A percentile compares a stretch with the other conserved stretches of the same genome.
phyloP scores from a whole-genome alignment of 2,329 filamentous ascomycete species.

The Aureobasidium uvarum region DNA sequence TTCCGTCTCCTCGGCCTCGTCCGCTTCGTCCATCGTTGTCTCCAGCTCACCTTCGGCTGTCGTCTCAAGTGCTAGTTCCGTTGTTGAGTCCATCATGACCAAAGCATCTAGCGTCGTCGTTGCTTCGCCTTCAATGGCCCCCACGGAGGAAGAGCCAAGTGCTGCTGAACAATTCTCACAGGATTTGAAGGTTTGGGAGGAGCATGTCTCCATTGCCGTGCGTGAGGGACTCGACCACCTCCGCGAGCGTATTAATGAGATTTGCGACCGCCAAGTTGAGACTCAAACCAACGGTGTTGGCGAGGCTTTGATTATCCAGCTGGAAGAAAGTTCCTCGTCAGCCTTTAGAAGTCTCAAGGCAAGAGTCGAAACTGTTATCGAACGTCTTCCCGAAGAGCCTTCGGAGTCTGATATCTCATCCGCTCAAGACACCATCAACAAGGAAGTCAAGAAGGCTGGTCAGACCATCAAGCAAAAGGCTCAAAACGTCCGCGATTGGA shows the following conservation, averaged over 20 bases:
- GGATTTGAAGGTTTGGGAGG: conserved; percentile 82
- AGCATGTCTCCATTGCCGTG: conserved; percentile 79
- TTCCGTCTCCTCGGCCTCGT: conserved; percentile 12
- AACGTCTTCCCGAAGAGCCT: conserved; percentile 58
- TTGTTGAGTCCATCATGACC: conserved; percentile 33
- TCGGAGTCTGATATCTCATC: conserved; percentile 53
- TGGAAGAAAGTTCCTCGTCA: conserved; percentile 65
- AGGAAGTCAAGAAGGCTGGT: conserved; percentile 65
- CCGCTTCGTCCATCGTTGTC: conserved; percentile 5
- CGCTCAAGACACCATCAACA: conserved; percentile 53
- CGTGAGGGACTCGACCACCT: conserved; percentile 76
- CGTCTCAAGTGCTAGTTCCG: conserved; percentile 28
- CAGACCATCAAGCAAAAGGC: conserved; percentile 73
- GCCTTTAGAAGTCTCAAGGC: conserved; percentile 66
- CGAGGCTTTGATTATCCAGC: conserved; percentile 62
- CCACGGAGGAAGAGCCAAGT: conserved; percentile 41
- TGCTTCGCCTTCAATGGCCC: conserved; percentile 32
- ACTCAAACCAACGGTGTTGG: conserved; percentile 66
- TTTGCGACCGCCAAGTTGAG: conserved; percentile 68
- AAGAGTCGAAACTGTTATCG: conserved; percentile 59
- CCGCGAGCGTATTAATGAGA: conserved; percentile 62
- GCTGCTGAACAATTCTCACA: conserved; percentile 64
- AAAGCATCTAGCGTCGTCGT: conserved; percentile 33
- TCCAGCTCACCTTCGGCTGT: conserved; percentile 23
- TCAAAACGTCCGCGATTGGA: conserved; percentile 74